Base-by-base conservation (phyloP, 495 filamentous ascomycete species). In the Penicillium atrosanguineum region DNA sequence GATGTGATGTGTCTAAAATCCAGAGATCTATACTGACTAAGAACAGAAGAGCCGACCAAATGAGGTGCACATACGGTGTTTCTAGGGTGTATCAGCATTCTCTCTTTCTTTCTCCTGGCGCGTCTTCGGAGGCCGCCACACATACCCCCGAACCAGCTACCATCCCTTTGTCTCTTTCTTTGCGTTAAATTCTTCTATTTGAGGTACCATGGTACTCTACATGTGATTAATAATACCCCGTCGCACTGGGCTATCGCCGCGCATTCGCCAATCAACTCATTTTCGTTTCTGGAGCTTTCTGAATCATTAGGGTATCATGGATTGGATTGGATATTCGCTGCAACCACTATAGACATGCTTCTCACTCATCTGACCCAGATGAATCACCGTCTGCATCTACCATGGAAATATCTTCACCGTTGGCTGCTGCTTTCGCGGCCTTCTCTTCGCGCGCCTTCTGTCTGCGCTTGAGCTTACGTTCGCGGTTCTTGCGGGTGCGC, bases 391-490 rank as follows among this genome's bases (percentile, higher is more conserved):
- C 55, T 20, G 29, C 55, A 47, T 29, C 52, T n/a, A 53, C 66
- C 28, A 34, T 34, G 3, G 31, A 12, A 34, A 34, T 4, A 34
- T 34, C 31, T 34, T 34, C 9, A 14, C 31, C 31, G 31, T 34
- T 34, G 9, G 31, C 31, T 2, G 58, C 57, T 4, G 62, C 68
- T 21, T 67, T 58, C 0, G 72, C 71, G 46, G 72, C 73, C 52
- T 78, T 76, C 49, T 62, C 43, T 34, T 75, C 75, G 12, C 75
- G 68, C 7, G 72, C 72, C 46, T 75, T 78, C 46, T 78, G 75
- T 36, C 75, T 62, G 28, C 72, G 69, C 59, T 74, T 78, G 31
- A 76, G 48, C 58, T 78, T 76, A 28, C 62, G 64, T 51, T 76
- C 72, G 12, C 73, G 69, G 48, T 78, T 78, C 55, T 75, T 76